Base-by-base conservation (phyloP, 169 alveolate genomes). In the Miamiensis avidus region DNA sequence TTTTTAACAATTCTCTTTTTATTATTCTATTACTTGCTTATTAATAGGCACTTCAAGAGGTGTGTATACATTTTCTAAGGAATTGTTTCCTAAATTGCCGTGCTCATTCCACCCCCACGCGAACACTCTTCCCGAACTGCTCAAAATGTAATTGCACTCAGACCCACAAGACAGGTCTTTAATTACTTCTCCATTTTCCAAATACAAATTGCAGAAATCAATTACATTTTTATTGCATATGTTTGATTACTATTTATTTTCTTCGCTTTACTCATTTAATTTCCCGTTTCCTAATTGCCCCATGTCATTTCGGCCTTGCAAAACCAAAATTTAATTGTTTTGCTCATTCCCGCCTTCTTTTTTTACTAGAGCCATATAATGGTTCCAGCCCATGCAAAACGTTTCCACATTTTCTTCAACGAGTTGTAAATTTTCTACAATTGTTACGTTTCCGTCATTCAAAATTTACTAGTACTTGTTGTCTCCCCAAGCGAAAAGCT, bases 31-130 rank as follows among this genome's bases (percentile, higher is more conserved):
- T n/a, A n/a, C n/a, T n/a, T n/a, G n/a, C n/a, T n/a, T 73, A 29
- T 32, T 75, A 49, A 79, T 49, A 11, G 26, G 26, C 4, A 49
- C 20, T 49, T 49, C 69, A 11, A 11, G 4, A 20, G 20, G 28
- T 78, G 31, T 34, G 75, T 64, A 34, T 49, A 76, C 65, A 82
- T 91, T 90, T 49, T 78, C 64, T 27, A 69, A 78, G 64, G 86
- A 87, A 0, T 93, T 93, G 20, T 75, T 31, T 11, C 91, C 91
- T 69, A 92, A 84, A 87, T 92, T 92, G 20, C 95, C 95, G 75
- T 92, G 95, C 34, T 92, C 95, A 82, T 92, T 92, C 94, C 95
- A 92, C 31, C 95, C 95, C 89, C 93, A 89, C 0, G 87, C 77
- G 78, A 65, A 89, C 0, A 92, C 73, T 27, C 33, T 29, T 0